A percentile compares a stretch with the other conserved stretches of the same genome.
These are phyloP conservation scores for Ceratocystis colombiana DNA, from an alignment of 2,329 filamentous ascomycete species.

Conservation along the genomic window DNA sequence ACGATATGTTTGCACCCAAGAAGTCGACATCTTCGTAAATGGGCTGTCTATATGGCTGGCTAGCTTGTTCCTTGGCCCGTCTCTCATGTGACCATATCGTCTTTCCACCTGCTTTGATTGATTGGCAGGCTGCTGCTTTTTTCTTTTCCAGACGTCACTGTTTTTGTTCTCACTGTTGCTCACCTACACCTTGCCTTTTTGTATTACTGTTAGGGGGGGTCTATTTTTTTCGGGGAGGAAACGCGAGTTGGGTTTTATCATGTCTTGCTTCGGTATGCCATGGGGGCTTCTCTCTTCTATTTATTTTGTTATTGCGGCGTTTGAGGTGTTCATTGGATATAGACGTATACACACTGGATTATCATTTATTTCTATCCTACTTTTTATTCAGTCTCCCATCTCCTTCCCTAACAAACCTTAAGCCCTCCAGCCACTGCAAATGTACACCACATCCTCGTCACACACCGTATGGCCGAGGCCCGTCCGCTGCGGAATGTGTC, in stretches of 20 bases:
- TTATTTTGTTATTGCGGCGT: constrained; percentile 20
- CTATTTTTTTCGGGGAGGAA: too few species aligned
- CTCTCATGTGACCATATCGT: too few species aligned
- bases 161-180: too few species aligned
- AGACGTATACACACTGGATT: constrained; percentile 11
- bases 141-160: too few species aligned
- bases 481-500: constrained; percentile 88
- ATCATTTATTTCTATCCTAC: constrained; percentile 20
- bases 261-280: neutral
- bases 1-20: constrained; percentile 34
- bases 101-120: too few species aligned
- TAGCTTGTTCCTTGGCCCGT: too few species aligned
- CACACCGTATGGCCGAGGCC: constrained; percentile 71
- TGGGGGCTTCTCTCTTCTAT: constrained; percentile 21
- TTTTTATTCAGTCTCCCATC: too few species aligned
- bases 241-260: constrained; percentile 11
- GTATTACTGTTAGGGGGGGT: too few species aligned
- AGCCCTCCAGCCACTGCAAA: constrained; percentile 54
- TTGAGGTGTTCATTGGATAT: constrained; percentile 13
- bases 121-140: too few species aligned
- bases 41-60: neutral
- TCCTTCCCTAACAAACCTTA: constrained; percentile 31
- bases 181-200: too few species aligned
- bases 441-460: constrained; percentile 59
- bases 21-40: constrained; percentile 26